phyloP scores from a whole-genome alignment of 2,329 filamentous ascomycete species.

The Penicillium paneum region DNA sequence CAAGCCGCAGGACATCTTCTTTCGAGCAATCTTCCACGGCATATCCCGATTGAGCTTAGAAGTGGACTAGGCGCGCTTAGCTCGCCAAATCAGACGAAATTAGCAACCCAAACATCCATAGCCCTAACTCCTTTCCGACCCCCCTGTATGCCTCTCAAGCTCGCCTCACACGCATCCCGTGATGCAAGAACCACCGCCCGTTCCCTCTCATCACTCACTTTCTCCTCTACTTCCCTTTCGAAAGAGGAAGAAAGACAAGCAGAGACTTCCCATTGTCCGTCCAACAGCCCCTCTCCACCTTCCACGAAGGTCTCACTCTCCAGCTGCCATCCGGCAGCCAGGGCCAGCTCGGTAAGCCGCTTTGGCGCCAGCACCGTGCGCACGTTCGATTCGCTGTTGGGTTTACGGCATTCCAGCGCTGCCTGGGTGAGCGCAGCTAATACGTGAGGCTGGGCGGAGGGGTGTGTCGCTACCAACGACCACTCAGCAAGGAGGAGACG shows the following conservation, averaged over 20 bases:
- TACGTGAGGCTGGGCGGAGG: constrained; percentile 48
- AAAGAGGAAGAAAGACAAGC: constrained; percentile 18
- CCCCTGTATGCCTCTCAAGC: constrained; percentile 9
- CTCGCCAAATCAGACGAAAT: constrained; percentile 7
- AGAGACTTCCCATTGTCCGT: constrained; percentile 49
- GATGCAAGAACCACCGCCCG: constrained; percentile 11
- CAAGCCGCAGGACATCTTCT: too few species aligned
- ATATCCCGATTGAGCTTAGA: background rate
- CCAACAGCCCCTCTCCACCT: constrained; percentile 39
- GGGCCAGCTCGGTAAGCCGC: constrained; percentile 33
- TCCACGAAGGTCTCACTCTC: constrained; percentile 36
- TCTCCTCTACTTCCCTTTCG: constrained; percentile 7
- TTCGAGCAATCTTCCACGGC: too few species aligned
- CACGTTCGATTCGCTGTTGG: constrained; percentile 46
- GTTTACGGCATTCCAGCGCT: constrained; percentile 36
- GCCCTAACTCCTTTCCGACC: constrained; percentile 14
- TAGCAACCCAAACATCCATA: constrained; percentile 21
- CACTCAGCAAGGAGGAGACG: constrained; percentile 49
- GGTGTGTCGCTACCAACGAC: constrained; percentile 41
- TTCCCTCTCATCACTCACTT: constrained; percentile 13
- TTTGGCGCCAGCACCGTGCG: constrained; percentile 46
- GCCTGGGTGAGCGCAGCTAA: constrained; percentile 50
- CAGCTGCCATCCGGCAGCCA: constrained; percentile 4
- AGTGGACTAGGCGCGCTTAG: background rate
- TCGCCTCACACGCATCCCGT: constrained; percentile 18